These are phyloP conservation scores for Trametes sanguinea DNA, from an alignment of 768 basidiomycete species.

Conservation along the genomic window DNA sequence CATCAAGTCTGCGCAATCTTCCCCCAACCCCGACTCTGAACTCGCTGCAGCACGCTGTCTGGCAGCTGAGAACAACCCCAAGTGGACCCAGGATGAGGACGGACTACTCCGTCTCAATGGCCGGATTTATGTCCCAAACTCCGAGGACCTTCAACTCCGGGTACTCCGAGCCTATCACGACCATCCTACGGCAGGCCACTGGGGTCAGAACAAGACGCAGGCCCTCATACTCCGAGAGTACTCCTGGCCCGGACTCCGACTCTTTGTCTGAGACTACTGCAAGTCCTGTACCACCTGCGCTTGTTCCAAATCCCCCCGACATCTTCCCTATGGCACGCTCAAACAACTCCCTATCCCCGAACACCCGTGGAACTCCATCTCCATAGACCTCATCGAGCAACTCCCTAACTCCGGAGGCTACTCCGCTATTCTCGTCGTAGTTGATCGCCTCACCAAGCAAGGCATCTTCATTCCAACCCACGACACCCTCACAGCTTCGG, in stretches of 20 bases:
- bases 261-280: neutral
- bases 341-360: neutral
- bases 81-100: neutral
- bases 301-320: neutral
- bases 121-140: neutral
- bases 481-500: conserved; percentile 24
- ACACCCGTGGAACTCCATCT: neutral
- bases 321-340: neutral
- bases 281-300: neutral
- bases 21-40: neutral
- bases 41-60: neutral
- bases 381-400: too few species aligned
- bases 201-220: neutral
- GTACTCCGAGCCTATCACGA: neutral
- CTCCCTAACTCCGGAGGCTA: too few species aligned
- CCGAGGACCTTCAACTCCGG: neutral
- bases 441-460: neutral
- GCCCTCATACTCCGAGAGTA: neutral
- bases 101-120: neutral
- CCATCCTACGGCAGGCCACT: neutral
- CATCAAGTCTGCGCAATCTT: neutral
- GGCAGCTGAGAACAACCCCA: neutral
- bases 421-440: too few species aligned
- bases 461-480: conserved; percentile 29
- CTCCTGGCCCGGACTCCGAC: neutral